Base-by-base conservation (phyloP, 805 yeast species). In the Candida sakaeoensis region DNA sequence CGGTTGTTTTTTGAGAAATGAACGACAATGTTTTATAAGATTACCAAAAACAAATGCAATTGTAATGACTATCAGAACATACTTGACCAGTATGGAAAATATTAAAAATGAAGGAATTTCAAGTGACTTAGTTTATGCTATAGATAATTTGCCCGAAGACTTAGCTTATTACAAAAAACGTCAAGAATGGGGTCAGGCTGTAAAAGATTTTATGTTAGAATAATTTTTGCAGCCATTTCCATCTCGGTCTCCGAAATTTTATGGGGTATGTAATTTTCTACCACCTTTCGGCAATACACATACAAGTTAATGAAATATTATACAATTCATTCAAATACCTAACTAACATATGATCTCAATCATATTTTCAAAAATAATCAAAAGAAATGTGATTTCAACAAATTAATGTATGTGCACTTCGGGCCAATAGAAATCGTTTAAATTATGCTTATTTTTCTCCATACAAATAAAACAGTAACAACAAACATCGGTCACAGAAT, bases 141-240 rank as follows among this genome's bases (percentile, higher is more conserved):
- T 67, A 12, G 71, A 66, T 38, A 43, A 57, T 7, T 51, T 65
- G 27, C 72, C 72, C 2, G 65, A 57, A 2, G 71, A 64, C 27
- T 47, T 67, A 27, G 68, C 66, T 1, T 58, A 53, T 29, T 67
- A 67, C 45, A 67, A 67, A 41, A 57, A 57, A 35, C 51, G 64
- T 40, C 55, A 48, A 3, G 57, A 55, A 1, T 66, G 72, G 71
- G 71, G 72, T 4, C 57, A 54, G 10, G 68, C 70, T 1, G 63
- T 65, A 1, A 61, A 61, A 23, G 36, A 33, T 14, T 33, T 23
- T 12, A 23, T 33, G 16, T n/a, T 4, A 5, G 34, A 19, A 9
- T 31, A 14, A 28, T 8, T 8, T 28, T 28, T 28, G 32, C 32
- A 28, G 32, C 32, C 32, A 33, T 21, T 33, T 33, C 36, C 36